Percentiles rank a stretch among this genome's conserved stretches.
Evolutionary conservation across 139 green algal species (phyloP).

Genomic region (Tetraselmis striata): DNA sequence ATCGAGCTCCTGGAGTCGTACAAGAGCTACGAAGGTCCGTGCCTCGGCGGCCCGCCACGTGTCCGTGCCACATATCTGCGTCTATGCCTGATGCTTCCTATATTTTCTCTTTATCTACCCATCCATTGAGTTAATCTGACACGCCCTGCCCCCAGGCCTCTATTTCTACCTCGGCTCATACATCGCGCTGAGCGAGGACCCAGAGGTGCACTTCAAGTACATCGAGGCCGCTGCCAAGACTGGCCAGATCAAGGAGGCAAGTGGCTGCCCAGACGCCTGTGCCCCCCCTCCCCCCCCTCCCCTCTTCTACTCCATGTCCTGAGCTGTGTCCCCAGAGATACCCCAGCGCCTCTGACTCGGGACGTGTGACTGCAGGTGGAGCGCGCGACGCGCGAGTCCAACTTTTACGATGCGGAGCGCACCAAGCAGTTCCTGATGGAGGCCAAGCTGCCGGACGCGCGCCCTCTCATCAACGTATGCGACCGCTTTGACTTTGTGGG

Average conservation of each 20-base stretch:
- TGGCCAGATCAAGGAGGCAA: conserved; percentile 47
- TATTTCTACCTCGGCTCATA: conserved; percentile 94
- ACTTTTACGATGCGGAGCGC: conserved; percentile 85
- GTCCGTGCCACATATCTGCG: too few species aligned
- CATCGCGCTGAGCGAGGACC: conserved; percentile 83
- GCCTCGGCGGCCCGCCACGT: too few species aligned
- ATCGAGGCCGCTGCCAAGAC: conserved; percentile 95
- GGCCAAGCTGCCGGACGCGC: conserved; percentile 91
- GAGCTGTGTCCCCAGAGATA: too few species aligned
- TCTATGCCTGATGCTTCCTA: too few species aligned
- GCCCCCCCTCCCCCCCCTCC: too few species aligned
- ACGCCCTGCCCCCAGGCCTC: too few species aligned
- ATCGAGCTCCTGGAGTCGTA: conserved; percentile 86
- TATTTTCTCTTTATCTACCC: too few species aligned
- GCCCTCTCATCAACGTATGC: conserved; percentile 99
- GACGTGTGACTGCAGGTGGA: too few species aligned
- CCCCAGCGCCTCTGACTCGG: too few species aligned
- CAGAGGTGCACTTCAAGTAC: conserved; percentile 98
- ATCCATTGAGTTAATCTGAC: too few species aligned
- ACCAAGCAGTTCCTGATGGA: conserved; percentile 98
- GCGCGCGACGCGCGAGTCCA: conserved; percentile 88
- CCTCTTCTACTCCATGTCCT: too few species aligned
- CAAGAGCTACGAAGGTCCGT: conserved; percentile 81
- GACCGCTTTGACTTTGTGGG: conserved; percentile 92
- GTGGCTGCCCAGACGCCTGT: neutral